Evolutionary conservation across 108 stramenopile species (phyloP).

Genomic region (Poteriospumella lacustris): DNA sequence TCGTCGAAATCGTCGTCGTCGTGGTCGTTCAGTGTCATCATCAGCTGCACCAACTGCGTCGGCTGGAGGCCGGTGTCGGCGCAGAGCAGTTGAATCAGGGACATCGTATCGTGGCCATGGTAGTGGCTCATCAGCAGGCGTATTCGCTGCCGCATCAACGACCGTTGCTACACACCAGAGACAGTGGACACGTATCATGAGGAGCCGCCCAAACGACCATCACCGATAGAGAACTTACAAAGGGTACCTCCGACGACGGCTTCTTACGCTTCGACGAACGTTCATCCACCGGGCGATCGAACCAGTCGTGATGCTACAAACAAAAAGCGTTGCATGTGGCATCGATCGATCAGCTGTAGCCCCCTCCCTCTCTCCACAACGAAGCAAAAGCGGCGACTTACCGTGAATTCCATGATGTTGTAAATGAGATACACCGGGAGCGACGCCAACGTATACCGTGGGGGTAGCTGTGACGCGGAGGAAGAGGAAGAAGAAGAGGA

Average conservation of each 20-base stretch:
- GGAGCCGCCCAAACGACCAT: neutral
- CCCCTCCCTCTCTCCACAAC: too few relatives aligned
- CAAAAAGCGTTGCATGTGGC: neutral
- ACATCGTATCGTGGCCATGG: too few relatives aligned
- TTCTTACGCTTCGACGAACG: neutral
- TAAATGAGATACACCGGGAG: neutral
- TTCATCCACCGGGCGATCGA: neutral
- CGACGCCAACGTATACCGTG: neutral
- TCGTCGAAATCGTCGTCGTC: slow-evolving; percentile 13
- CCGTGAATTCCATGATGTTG: slow-evolving; percentile 29
- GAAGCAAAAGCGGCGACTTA: too few relatives aligned
- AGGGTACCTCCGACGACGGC: neutral
- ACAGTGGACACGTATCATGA: too few relatives aligned
- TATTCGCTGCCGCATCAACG: too few relatives aligned
- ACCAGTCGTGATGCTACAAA: slow-evolving; percentile 24
- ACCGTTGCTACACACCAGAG: too few relatives aligned
- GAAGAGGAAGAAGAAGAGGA: too few relatives aligned
- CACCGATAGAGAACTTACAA: neutral
- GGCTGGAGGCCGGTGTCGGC: too few relatives aligned
- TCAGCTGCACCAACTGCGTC: neutral
- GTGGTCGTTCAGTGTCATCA: neutral
- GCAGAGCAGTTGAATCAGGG: too few relatives aligned
- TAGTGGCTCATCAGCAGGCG: too few relatives aligned
- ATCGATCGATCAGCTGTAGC: too few relatives aligned
- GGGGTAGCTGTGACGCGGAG: too few relatives aligned